A percentile compares a stretch with the other conserved stretches of the same genome.
Evolutionary conservation across 1,284 basidiomycete genomes (phyloP).

Genomic region (Ganoderma boninense): DNA sequence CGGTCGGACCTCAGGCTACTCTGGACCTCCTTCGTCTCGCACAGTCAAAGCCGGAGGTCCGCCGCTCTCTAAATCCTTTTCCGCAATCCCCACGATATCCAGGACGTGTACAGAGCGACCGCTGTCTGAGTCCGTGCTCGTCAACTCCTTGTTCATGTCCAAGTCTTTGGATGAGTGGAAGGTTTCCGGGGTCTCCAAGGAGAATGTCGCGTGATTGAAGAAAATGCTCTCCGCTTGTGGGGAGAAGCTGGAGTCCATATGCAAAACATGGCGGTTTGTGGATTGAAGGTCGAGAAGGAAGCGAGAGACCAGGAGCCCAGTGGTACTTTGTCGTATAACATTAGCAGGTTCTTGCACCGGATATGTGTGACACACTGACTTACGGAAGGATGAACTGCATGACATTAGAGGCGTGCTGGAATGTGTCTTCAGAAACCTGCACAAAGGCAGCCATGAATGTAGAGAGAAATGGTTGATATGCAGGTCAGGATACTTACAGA

Average conservation of each 20-base stretch:
- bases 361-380: not conserved
- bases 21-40: too few relatives aligned
- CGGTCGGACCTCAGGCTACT: too few relatives aligned
- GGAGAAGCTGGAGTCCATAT: not conserved
- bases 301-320: slow-evolving; percentile 15
- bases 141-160: too few relatives aligned
- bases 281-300: slow-evolving; percentile 17
- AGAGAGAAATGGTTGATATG: not conserved
- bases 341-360: not conserved
- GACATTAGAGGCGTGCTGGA: slow-evolving; percentile 8
- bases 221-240: not conserved
- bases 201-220: slow-evolving; percentile 3
- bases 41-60: too few relatives aligned
- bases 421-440: not conserved
- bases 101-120: too few relatives aligned
- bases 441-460: not conserved
- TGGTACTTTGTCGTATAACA: not conserved
- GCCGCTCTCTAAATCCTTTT: too few relatives aligned
- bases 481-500: slow-evolving; percentile 3
- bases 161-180: too few relatives aligned
- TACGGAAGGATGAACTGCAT: slow-evolving; percentile 13
- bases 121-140: too few relatives aligned
- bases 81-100: too few relatives aligned
- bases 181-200: not conserved
- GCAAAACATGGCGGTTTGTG: slow-evolving; percentile 4